Evolutionary conservation across 306 rosid species (phyloP).

Genomic region (Lotus japonicus): DNA sequence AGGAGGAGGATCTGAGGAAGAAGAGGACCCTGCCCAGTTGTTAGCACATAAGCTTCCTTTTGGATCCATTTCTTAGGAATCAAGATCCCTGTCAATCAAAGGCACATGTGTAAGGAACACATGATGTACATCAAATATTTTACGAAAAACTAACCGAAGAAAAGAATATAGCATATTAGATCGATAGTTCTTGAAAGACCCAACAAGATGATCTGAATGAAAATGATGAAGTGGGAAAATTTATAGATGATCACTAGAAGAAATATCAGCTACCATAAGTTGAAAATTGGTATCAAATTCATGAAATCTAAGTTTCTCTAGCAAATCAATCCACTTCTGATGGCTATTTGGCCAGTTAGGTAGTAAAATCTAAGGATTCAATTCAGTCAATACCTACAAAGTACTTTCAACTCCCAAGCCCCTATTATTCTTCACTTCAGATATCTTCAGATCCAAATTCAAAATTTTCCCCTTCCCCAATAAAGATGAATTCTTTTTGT

Average conservation of each 20-base stretch:
- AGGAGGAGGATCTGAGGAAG: slow-evolving; percentile 33
- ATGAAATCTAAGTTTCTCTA: slow-evolving; percentile 2
- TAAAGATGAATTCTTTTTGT: neutral
- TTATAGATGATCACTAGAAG: too few relatives aligned
- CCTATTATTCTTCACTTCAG: too few relatives aligned
- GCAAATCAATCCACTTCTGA: neutral
- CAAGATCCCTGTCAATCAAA: slow-evolving; percentile 32
- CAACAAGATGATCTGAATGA: too few relatives aligned
- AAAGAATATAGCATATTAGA: too few relatives aligned
- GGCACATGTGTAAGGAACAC: neutral
- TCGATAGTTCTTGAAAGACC: too few relatives aligned
- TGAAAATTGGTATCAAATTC: neutral
- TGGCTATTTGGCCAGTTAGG: neutral
- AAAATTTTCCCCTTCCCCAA: neutral
- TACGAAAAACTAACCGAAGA: neutral
- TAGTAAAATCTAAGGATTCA: slow-evolving; percentile 11
- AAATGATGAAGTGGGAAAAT: too few relatives aligned
- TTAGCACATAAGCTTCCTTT: slow-evolving; percentile 45
- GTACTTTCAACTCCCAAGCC: slow-evolving; percentile 5
- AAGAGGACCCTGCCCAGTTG: slow-evolving; percentile 49
- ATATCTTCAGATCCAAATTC: slow-evolving; percentile 22
- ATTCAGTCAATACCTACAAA: slow-evolving; percentile 4
- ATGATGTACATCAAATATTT: neutral
- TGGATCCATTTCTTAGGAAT: slow-evolving; percentile 49
- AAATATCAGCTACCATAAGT: too few relatives aligned